Evolutionary conservation across 345 rosid species (phyloP), one percentile per base, ranked within the genome.

Genomic region (Boechera stricta): DNA sequence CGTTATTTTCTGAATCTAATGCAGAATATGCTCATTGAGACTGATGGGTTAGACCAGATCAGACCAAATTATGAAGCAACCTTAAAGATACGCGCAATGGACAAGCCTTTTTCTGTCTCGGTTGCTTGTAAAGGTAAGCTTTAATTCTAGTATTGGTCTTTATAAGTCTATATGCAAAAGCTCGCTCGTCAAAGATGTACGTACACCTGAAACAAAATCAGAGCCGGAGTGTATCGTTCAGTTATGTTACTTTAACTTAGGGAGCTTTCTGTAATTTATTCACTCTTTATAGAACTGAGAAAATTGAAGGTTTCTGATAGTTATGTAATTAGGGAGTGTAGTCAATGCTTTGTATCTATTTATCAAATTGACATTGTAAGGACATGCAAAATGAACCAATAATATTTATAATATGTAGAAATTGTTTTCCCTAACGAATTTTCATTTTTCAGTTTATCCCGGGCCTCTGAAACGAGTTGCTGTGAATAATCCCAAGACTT

Each of bases 71-170:
- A 83, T 76, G 81, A 65, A 41, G 87, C 88, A 60, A 81, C 74
- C 52, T 69, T 88, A 77, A 69, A 78, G 80, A 76, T 91, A 83
- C 77, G 70, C 58, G 28, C 77, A 4, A 51, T 8, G 55, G 77
- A 83, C 59, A 72, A 77, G 36, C 68, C 74, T 35, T 58, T 60
- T 13, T 51, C 86, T 33, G 69, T 84, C 70, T 76, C 82, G n/a
- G 69, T 86, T 67, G 79, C 83, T 64, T 89, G 89, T 81, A 76
- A 66, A 82, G 88, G 97, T 91, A 85, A 56, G 54, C 26, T 69
- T 29, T 49, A 35, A 70, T 29, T 63, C 51, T 51, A 15, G 32
- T 76, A 58, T 53, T 69, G 42, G 28, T 68, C 55, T 52, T 16
- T 16, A 29, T 69, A 31, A 9, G 41, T 69, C 28, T 52, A 7